Evolutionary conservation across 805 yeast species (phyloP), one percentile per base, ranked within the genome.

Genomic region (Candida hispaniensis): DNA sequence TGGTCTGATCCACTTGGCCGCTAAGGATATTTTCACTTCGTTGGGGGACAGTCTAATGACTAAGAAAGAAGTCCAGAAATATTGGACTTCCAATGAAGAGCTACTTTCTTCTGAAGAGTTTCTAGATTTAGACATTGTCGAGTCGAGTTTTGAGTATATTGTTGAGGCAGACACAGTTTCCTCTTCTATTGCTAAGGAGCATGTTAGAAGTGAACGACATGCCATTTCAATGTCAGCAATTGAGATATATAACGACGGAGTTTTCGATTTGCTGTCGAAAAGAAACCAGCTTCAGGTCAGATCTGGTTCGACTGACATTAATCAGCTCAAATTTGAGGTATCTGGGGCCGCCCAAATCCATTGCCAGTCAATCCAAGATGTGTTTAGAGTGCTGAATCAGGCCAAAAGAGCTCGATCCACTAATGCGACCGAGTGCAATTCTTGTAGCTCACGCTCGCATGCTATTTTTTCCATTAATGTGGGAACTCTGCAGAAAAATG

Each of bases 181-280:
- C 4, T 17, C 36, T 9, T 12, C 23, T 3, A 23, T 32, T 6
- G 38, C n/a, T n/a, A 19, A 26, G 16, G 22, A n/a, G n/a, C 10
- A 8, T 19, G n/a, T 9, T 19, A 24, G 34, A 18, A 17, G 42
- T 9, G 40, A 39, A 34, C 23, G 28, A 15, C 52, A 47, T 43
- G 71, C 65, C 0, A 50, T 70, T 13, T 62, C 70, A 2, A 15
- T 71, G n/a, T 65, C 73, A 4, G 64, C 69, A 57, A 67, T 66
- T 48, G 75, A 71, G 45, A 55, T 71, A 14, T 63, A 67, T 43
- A 67, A 67, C 43, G 74, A 70, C 43, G 47, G 59, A 14, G 54
- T 60, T 3, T 48, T 60, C 19, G 70, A 61, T 33, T 59, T 71
- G 11, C 41, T 58, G 19, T 51, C 48, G 17, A 34, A 39, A 16